Evolutionary conservation across 805 yeast genomes (phyloP).

Genomic region (Wickerhamiella nectarea): DNA sequence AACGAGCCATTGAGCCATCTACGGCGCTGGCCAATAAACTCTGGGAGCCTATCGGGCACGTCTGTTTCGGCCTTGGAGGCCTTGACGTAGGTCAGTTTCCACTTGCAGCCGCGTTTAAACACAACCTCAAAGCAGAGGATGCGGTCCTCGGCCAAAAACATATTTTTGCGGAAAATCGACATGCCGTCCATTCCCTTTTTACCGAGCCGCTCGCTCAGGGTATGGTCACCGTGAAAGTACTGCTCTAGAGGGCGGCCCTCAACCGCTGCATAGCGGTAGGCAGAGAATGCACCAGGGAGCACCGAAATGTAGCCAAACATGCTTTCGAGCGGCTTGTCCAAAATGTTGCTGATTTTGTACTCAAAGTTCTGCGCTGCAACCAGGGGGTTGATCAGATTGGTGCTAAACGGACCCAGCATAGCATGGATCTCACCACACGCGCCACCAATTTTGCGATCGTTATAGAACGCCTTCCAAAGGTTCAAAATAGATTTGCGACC

Average conservation of each 20-base stretch:
- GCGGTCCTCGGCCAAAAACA: conserved; percentile 60
- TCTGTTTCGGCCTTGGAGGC: conserved; percentile 55
- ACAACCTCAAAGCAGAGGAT: conserved; percentile 52
- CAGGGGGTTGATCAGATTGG: conserved; percentile 59
- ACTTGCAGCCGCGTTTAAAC: conserved; percentile 41
- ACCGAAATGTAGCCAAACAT: conserved; percentile 90
- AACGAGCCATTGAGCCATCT: conserved; percentile 61
- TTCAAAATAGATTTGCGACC: conserved; percentile 70
- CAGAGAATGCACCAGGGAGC: conserved; percentile 93
- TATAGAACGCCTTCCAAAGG: conserved; percentile 75
- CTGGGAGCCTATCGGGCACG: conserved; percentile 50
- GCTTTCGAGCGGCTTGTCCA: conserved; percentile 92
- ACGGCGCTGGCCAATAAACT: conserved; percentile 49
- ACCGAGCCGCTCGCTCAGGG: conserved; percentile 33
- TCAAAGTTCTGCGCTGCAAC: conserved; percentile 96
- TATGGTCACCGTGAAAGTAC: conserved; percentile 52
- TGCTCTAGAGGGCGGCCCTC: conserved; percentile 53
- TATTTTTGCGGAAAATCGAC: conserved; percentile 50
- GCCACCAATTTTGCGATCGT: conserved; percentile 74
- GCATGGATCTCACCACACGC: conserved; percentile 96
- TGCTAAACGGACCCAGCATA: conserved; percentile 50
- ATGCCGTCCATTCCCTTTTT: conserved; percentile 45
- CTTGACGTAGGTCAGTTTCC: conserved; percentile 52
- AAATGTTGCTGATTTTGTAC: conserved; percentile 84
- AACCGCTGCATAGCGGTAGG: conserved; percentile 64